A percentile compares a stretch with the other conserved stretches of the same genome.
Conservation (phyloP, 371 early-diverging fungal species). For the Mucor velutinosus region DNA sequence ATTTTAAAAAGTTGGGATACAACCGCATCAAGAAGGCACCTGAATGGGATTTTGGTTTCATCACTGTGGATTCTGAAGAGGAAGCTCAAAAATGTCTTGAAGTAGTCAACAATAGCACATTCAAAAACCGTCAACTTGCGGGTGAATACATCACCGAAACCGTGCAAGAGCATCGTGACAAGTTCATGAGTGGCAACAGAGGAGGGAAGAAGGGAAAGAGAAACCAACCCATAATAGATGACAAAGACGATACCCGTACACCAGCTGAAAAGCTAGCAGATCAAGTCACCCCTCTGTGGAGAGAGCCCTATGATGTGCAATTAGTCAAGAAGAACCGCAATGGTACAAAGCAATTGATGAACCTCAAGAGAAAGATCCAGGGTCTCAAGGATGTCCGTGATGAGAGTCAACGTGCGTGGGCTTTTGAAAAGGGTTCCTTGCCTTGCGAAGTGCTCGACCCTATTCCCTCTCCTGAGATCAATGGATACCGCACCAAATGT, state of each 20-base stretch:
- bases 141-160: slow-evolving; percentile 31
- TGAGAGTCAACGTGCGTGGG: slow-evolving; percentile 38
- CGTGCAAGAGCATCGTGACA: slow-evolving; percentile 28
- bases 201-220: slow-evolving; percentile 14
- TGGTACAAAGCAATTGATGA: slow-evolving; percentile 27
- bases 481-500: slow-evolving; percentile 81
- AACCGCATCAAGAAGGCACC: slow-evolving; percentile 51
- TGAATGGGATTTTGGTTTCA: slow-evolving; percentile 42
- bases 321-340: slow-evolving; percentile 37
- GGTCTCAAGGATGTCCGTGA: slow-evolving; percentile 24
- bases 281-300: slow-evolving; percentile 75
- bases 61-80: slow-evolving; percentile 49
- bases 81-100: slow-evolving; percentile 38
- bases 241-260: slow-evolving; percentile 49
- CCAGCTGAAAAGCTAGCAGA: slow-evolving; percentile 67
- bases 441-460: slow-evolving; percentile 52
- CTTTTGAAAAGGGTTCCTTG: slow-evolving; percentile 14
- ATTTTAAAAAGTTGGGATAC: slow-evolving; percentile 31
- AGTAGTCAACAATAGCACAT: slow-evolving; percentile 36
- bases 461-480: slow-evolving; percentile 65
- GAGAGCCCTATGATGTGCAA: slow-evolving; percentile 46
- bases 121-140: slow-evolving; percentile 40
- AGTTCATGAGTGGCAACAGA: slow-evolving; percentile 27
- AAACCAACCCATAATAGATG: slow-evolving; percentile 6
- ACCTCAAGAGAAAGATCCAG: slow-evolving; percentile 32